Conservation (phyloP, 1,284 basidiomycete genomes). For the Moesziomyces aphidis region DNA sequence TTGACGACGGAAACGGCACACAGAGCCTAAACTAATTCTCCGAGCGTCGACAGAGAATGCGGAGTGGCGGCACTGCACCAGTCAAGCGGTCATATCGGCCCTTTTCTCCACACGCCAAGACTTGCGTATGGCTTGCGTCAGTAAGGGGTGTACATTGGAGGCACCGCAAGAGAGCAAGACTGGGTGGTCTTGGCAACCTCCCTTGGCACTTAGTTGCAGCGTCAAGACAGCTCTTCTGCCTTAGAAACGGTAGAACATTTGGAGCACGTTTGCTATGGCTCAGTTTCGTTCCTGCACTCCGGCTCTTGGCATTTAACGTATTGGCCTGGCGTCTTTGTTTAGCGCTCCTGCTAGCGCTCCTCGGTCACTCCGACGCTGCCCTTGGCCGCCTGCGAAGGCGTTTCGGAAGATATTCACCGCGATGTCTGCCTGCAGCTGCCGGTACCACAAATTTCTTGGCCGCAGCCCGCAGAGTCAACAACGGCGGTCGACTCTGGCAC, state of each 20-base stretch:
- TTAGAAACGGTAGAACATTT: background rate
- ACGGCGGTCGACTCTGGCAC: too few species aligned
- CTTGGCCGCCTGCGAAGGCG: too few species aligned
- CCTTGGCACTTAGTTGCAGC: constrained; percentile 23
- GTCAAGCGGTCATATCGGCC: constrained; percentile 2
- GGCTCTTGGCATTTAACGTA: background rate
- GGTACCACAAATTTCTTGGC: background rate
- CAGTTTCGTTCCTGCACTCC: background rate
- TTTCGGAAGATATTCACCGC: background rate
- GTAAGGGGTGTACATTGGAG: background rate
- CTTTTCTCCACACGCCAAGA: constrained; percentile 34
- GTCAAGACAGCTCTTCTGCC: background rate
- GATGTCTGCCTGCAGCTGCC: background rate
- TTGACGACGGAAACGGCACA: background rate
- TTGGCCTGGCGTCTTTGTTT: too few species aligned
- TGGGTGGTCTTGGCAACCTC: constrained; percentile 9
- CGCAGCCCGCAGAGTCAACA: background rate
- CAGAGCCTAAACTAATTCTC: constrained; percentile 28
- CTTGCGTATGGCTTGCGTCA: constrained; percentile 15
- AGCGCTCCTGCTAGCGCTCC: too few species aligned
- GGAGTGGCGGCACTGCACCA: constrained; percentile 3
- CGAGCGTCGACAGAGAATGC: constrained; percentile 3
- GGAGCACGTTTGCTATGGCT: background rate
- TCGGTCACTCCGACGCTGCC: too few species aligned
- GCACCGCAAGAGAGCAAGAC: constrained; percentile 38